phyloP scores from a whole-genome alignment of 352 stramenopile species.

The Phytopythium aichiense region DNA sequence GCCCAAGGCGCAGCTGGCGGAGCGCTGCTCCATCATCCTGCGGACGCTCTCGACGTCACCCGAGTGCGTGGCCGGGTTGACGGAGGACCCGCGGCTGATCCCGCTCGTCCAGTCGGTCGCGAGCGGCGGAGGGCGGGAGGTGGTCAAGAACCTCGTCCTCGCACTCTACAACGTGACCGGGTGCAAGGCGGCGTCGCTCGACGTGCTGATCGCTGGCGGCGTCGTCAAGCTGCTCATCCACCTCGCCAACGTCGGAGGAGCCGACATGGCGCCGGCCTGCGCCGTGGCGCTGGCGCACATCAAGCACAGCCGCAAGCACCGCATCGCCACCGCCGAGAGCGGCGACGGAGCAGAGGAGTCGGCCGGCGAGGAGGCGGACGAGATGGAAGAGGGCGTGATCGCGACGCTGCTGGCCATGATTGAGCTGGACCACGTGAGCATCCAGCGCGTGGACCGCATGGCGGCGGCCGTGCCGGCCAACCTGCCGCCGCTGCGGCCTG shows the following conservation, averaged over 20 bases:
- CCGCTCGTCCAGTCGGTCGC: slow-evolving; percentile 44
- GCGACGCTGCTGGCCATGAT: slow-evolving; percentile 75
- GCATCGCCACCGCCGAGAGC: slow-evolving; percentile 6
- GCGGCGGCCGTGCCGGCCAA: slow-evolving; percentile 45
- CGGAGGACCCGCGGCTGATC: slow-evolving; percentile 51
- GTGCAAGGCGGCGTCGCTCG: slow-evolving; percentile 32
- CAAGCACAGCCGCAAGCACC: slow-evolving; percentile 66
- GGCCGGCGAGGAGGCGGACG: slow-evolving; percentile 20
- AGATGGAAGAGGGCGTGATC: slow-evolving; percentile 71
- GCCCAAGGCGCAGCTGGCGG: slow-evolving; percentile 27
- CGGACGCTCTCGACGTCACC: slow-evolving; percentile 53
- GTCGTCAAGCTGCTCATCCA: slow-evolving; percentile 63
- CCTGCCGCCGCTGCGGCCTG: slow-evolving; percentile 29
- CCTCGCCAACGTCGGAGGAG: slow-evolving; percentile 37
- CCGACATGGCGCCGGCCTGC: slow-evolving; percentile 64
- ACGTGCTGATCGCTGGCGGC: slow-evolving; percentile 43
- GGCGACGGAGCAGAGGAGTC: slow-evolving; percentile 8
- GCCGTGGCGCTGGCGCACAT: slow-evolving; percentile 74
- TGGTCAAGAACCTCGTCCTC: slow-evolving; percentile 57
- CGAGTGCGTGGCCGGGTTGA: slow-evolving; percentile 42
- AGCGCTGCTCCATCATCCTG: slow-evolving; percentile 68
- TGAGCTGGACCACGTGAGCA: slow-evolving; percentile 57
- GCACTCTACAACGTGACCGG: slow-evolving; percentile 74
- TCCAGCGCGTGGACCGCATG: slow-evolving; percentile 68
- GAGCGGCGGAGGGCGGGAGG: slow-evolving; percentile 26